Percentiles rank a stretch among this genome's conserved stretches.
Evolutionary conservation across 192 early-diverging fungal species (phyloP).

Genomic region (Piromyces sp.): DNA sequence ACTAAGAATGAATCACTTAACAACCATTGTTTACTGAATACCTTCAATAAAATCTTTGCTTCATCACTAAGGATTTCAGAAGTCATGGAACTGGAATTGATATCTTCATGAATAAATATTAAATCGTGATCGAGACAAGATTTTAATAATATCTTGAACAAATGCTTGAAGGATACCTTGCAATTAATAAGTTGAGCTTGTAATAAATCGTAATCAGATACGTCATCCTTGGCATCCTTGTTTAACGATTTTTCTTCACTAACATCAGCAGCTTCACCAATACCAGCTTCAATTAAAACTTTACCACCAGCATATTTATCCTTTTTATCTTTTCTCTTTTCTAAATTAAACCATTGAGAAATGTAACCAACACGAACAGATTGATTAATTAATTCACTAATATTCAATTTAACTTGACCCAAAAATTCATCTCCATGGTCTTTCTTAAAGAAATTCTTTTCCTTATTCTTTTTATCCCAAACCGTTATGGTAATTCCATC

Average conservation of each 20-base stretch:
- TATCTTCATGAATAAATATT: conserved; percentile 11
- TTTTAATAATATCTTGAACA: conserved; percentile 23
- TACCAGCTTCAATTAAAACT: conserved; percentile 18
- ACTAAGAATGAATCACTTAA: conserved; percentile 24
- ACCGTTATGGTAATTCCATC: conserved; percentile 22
- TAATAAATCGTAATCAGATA: background rate
- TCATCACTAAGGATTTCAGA: conserved; percentile 21
- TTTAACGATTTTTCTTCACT: background rate
- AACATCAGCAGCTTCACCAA: conserved; percentile 3
- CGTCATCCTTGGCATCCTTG: background rate
- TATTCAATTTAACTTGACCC: conserved; percentile 16
- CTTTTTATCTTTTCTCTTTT: conserved; percentile 19
- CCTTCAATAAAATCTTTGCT: conserved; percentile 13
- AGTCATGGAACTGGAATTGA: conserved; percentile 3
- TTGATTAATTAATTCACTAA: conserved; percentile 17
- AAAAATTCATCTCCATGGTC: conserved; percentile 21
- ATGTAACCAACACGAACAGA: conserved; percentile 14
- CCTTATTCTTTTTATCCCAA: conserved; percentile 16
- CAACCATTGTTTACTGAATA: conserved; percentile 15
- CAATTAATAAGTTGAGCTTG: background rate
- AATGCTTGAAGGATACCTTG: conserved; percentile 2
- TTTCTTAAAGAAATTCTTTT: background rate
- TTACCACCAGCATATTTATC: conserved; percentile 37
- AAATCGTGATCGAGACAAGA: conserved; percentile 20
- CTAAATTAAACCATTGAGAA: conserved; percentile 13